Evolutionary conservation across 2,329 filamentous ascomycete species (phyloP).

Genomic region (Sporothrix euskadiensis): DNA sequence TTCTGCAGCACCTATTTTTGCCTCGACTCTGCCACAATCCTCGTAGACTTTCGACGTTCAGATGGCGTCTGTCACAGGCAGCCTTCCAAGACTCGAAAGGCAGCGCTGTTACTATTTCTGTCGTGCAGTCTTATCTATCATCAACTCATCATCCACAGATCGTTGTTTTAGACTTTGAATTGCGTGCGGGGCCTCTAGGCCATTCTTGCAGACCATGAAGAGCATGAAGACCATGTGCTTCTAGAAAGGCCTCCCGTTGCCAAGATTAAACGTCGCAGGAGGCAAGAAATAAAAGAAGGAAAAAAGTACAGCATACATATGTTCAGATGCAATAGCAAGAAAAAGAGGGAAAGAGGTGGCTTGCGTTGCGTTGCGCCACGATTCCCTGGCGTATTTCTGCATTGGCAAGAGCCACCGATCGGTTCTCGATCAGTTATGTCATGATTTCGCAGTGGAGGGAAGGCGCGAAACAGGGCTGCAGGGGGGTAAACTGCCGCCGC

Average conservation of each 20-base stretch:
- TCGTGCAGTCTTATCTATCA: neutral
- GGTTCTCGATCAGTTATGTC: conserved; percentile 20
- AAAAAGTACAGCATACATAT: neutral
- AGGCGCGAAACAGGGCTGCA: conserved; percentile 7
- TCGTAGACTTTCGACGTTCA: neutral
- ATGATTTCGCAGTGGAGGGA: neutral
- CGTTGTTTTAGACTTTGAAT: neutral
- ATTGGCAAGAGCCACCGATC: conserved; percentile 5
- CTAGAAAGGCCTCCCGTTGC: conserved; percentile 8
- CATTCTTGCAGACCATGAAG: neutral
- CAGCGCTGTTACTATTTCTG: neutral
- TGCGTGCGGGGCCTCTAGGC: neutral
- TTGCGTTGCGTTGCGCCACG: conserved; percentile 11
- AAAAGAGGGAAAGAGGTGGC: neutral
- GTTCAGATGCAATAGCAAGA: neutral
- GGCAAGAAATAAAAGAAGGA: neutral
- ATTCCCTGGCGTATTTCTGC: neutral
- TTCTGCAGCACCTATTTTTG: neutral
- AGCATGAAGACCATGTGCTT: neutral
- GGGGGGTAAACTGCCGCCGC: neutral
- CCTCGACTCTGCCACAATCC: conserved; percentile 12
- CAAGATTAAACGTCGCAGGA: neutral
- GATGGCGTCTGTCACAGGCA: neutral
- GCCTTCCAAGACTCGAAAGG: neutral
- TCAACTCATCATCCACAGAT: neutral